Conservation (phyloP, 352 stramenopile species). For the Blastocystis hominis region DNA sequence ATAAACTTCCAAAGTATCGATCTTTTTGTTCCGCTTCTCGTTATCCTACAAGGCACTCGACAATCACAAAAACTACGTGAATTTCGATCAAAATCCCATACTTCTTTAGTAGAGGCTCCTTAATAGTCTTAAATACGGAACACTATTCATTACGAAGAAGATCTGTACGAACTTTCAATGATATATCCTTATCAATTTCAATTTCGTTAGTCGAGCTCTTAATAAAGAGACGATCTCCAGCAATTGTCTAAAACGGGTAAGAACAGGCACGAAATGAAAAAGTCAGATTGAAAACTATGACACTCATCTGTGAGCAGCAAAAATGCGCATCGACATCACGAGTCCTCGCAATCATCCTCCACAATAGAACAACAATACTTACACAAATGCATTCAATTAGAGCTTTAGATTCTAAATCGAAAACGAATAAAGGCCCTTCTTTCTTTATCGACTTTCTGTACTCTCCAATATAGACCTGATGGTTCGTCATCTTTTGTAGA, state of each 20-base stretch:
- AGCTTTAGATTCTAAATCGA: conserved; percentile 35
- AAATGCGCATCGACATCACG: conserved; percentile 16
- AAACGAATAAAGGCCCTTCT: background rate
- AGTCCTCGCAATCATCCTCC: background rate
- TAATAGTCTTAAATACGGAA: background rate
- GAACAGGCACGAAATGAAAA: background rate
- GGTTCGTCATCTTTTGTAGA: background rate
- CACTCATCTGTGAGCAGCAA: conserved; percentile 11
- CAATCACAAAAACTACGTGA: background rate
- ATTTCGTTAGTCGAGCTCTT: background rate
- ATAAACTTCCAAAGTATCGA: background rate
- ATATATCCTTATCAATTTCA: background rate
- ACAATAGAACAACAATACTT: background rate
- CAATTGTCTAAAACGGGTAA: background rate
- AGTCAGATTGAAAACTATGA: conserved; percentile 52
- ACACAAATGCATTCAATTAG: background rate
- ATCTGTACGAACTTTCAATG: background rate
- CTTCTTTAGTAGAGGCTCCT: background rate
- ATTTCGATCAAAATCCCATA: background rate
- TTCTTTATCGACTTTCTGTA: conserved; percentile 1
- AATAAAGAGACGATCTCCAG: background rate
- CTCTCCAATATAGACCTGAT: background rate
- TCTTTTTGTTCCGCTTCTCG: background rate
- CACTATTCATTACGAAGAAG: background rate
- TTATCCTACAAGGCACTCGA: background rate